phyloP scores from a whole-genome alignment of 139 green algal species.

The Tetraselmis striata region DNA sequence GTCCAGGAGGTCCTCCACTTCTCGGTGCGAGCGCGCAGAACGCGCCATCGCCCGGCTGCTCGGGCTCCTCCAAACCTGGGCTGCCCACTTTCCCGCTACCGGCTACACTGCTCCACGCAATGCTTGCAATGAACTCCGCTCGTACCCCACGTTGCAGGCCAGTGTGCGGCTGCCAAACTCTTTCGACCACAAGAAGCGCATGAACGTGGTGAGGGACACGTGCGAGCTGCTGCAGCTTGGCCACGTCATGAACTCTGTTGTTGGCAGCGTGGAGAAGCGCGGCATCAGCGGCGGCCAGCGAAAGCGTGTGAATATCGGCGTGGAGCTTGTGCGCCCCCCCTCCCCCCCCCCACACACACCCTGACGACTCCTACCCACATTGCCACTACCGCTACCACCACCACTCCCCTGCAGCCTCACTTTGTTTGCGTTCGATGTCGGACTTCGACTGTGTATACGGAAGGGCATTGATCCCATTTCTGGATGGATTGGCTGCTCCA shows the following conservation, averaged over 20 bases:
- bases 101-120: too few relatives aligned
- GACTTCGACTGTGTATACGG: too few relatives aligned
- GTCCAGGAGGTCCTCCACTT: slow-evolving; percentile 62
- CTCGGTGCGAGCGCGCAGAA: too few relatives aligned
- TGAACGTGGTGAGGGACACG: not conserved
- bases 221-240: slow-evolving; percentile 26
- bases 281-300: slow-evolving; percentile 59
- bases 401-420: too few relatives aligned
- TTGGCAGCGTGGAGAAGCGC: slow-evolving; percentile 50
- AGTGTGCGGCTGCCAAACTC: not conserved
- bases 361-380: not conserved
- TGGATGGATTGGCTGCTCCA: too few relatives aligned
- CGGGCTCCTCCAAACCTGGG: too few relatives aligned
- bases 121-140: too few relatives aligned
- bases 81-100: not conserved
- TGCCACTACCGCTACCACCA: too few relatives aligned
- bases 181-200: not conserved
- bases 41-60: too few relatives aligned
- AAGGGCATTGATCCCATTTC: too few relatives aligned
- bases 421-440: too few relatives aligned
- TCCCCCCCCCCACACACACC: not conserved
- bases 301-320: slow-evolving; percentile 70
- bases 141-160: too few relatives aligned
- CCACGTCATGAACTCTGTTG: slow-evolving; percentile 37
- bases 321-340: slow-evolving; percentile 54